Conservation (phyloP, 139 green algal species). For the Gonium pectorale region DNA sequence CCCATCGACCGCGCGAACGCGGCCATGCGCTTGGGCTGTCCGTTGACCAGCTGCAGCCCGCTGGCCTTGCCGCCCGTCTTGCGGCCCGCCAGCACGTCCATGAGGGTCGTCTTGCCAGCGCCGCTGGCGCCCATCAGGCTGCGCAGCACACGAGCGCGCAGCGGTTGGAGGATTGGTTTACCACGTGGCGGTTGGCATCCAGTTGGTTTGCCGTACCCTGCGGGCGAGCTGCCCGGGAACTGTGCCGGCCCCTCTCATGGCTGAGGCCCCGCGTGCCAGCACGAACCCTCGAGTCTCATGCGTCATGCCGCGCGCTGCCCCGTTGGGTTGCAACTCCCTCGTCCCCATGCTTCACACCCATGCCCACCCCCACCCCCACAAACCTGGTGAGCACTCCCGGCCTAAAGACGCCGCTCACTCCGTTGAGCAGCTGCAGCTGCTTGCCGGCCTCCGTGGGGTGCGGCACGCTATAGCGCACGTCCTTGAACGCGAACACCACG, state of each 20-base stretch:
- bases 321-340: too few relatives aligned
- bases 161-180: too few relatives aligned
- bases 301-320: too few relatives aligned
- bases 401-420: conserved; percentile 51
- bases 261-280: too few relatives aligned
- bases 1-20: conserved; percentile 63
- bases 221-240: too few relatives aligned
- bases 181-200: too few relatives aligned
- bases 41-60: conserved; percentile 49
- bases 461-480: conserved; percentile 44
- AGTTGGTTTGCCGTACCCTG: too few relatives aligned
- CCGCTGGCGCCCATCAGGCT: conserved; percentile 74
- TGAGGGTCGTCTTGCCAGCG: conserved; percentile 79
- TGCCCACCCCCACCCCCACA: too few relatives aligned
- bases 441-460: not conserved
- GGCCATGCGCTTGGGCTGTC: conserved; percentile 70
- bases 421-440: conserved; percentile 60
- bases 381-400: conserved; percentile 41
- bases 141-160: too few relatives aligned
- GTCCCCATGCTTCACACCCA: too few relatives aligned
- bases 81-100: conserved; percentile 79
- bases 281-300: too few relatives aligned
- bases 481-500: conserved; percentile 38
- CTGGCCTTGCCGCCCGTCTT: not conserved
- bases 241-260: too few relatives aligned